A percentile compares a stretch with the other conserved stretches of the same genome.
These are phyloP conservation scores for Chalciporus piperatus DNA, from an alignment of 768 basidiomycete species.

Conservation along the genomic window DNA sequence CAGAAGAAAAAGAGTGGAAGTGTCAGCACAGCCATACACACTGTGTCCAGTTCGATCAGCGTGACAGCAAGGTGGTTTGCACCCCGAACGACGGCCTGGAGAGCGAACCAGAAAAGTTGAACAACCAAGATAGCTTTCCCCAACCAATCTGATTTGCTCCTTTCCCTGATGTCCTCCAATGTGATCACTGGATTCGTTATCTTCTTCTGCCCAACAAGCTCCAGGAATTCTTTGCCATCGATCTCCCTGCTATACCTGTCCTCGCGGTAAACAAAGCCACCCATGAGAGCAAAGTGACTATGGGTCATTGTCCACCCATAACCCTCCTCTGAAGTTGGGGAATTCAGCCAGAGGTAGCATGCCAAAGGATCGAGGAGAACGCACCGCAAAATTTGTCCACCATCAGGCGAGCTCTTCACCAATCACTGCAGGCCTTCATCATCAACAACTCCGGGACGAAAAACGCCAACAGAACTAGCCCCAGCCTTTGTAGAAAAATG, in stretches of 20 bases:
- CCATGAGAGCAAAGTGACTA: background rate
- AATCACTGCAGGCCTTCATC: no score
- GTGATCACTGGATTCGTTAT: background rate
- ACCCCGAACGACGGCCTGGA: background rate
- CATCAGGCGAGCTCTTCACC: no score
- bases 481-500: no score
- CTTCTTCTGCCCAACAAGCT: background rate
- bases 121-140: background rate
- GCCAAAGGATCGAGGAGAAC: no score
- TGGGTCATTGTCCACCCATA: slow-evolving; percentile 3
- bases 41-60: slow-evolving; percentile 1
- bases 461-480: no score
- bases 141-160: background rate
- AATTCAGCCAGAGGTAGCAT: no score
- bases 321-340: background rate
- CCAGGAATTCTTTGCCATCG: background rate
- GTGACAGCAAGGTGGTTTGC: background rate
- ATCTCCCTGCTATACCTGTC: background rate
- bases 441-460: no score
- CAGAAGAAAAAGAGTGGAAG: background rate
- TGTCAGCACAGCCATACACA: background rate
- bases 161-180: background rate
- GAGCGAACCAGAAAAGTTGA: background rate
- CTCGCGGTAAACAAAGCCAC: background rate
- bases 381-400: no score